These are phyloP conservation scores for Thermoascus crustaceus DNA, from an alignment of 2,329 filamentous ascomycete species.

Conservation along the genomic window DNA sequence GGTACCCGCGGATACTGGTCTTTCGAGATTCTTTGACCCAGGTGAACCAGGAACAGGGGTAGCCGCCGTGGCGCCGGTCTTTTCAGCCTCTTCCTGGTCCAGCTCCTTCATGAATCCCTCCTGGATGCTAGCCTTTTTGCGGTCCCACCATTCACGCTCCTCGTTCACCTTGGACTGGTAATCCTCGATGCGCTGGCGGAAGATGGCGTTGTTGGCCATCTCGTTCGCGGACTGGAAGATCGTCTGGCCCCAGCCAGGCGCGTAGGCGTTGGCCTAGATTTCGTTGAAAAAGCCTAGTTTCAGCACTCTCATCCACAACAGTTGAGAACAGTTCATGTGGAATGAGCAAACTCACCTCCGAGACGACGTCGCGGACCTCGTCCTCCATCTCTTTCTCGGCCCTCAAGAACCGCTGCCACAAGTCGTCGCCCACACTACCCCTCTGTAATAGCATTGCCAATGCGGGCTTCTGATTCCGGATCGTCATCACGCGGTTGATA, in stretches of 20 bases:
- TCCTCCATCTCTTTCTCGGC: conserved; percentile 98
- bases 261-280: conserved; percentile 75
- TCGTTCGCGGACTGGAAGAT: conserved; percentile 98
- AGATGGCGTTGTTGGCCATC: conserved; percentile 73
- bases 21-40: conserved; percentile 13
- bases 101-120: conserved; percentile 79
- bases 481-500: conserved; percentile 81
- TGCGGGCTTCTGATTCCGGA: conserved; percentile 81
- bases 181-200: conserved; percentile 67
- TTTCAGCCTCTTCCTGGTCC: conserved; percentile 26
- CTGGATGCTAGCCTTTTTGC: conserved; percentile 64
- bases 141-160: conserved; percentile 91
- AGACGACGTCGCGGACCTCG: conserved; percentile 86
- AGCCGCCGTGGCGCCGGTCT: conserved; percentile 7
- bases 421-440: conserved; percentile 88
- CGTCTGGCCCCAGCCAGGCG: conserved; percentile 79
- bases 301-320: too few species aligned
- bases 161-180: conserved; percentile 61
- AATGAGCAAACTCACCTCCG: conserved; percentile 71
- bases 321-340: too few species aligned
- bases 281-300: conserved; percentile 20
- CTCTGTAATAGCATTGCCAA: conserved; percentile 74
- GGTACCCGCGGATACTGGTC: conserved; percentile 23
- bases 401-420: conserved; percentile 84
- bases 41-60: conserved; percentile 13